phyloP scores from a whole-genome alignment of 2,329 filamentous ascomycete species.

The Botryotinia globosa region DNA sequence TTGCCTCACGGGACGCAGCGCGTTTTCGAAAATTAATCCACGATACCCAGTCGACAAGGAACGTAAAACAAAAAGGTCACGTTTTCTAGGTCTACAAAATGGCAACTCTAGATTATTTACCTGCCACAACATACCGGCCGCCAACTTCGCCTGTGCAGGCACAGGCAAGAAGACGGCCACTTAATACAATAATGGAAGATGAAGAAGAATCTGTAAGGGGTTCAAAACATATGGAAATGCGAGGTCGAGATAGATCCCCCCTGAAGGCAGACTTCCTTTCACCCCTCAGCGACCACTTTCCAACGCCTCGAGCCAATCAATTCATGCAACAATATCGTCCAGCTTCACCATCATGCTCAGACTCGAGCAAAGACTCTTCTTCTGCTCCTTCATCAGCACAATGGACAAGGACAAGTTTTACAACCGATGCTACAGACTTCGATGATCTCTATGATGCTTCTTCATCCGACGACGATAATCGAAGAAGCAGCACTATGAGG shows the following conservation, averaged over 20 bases:
- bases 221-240: constrained; percentile 35
- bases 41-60: constrained; percentile 25
- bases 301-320: constrained; percentile 66
- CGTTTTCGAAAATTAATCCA: constrained; percentile 31
- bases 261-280: constrained; percentile 42
- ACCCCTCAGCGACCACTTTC: constrained; percentile 58
- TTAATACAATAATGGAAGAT: constrained; percentile 66
- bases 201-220: constrained; percentile 35
- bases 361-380: constrained; percentile 50
- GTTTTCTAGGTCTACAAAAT: constrained; percentile 32
- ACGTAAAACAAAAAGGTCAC: constrained; percentile 26
- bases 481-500: constrained; percentile 42
- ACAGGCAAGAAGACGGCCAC: constrained; percentile 47
- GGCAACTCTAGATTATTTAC: constrained; percentile 44
- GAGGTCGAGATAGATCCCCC: constrained; percentile 41
- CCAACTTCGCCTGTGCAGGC: constrained; percentile 51
- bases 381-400: constrained; percentile 55
- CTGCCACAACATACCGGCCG: constrained; percentile 50
- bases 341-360: constrained; percentile 59
- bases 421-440: constrained; percentile 69
- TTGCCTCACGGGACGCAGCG: constrained; percentile 30
- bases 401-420: constrained; percentile 61
- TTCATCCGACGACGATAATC: constrained; percentile 67
- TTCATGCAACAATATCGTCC: constrained; percentile 56
- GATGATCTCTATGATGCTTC: constrained; percentile 87